Conservation (phyloP, 2,329 filamentous ascomycete genomes). For the Phyllosticta capitalensis region DNA sequence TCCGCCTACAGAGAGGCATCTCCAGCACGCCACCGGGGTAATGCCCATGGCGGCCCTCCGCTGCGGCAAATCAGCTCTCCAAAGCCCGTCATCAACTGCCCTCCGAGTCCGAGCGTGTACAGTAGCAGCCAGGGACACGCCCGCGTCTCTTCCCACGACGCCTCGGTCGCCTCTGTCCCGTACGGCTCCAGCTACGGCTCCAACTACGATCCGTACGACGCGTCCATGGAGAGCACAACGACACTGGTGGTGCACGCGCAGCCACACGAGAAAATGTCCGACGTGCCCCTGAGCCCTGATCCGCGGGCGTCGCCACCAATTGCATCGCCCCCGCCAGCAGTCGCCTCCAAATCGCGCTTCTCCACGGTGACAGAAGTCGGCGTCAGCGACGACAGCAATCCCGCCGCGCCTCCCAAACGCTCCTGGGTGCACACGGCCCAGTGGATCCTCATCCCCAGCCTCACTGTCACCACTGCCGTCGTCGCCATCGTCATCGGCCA, state of each 20-base stretch:
- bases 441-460: constrained; percentile 2
- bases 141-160: background rate
- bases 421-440: background rate
- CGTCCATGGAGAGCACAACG: background rate
- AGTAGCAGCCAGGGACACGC: background rate
- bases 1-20: background rate
- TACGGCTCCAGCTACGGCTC: background rate
- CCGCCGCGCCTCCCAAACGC: background rate
- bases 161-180: background rate
- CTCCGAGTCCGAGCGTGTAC: background rate
- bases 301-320: background rate
- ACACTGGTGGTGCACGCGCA: background rate
- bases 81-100: background rate
- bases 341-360: constrained; percentile 1
- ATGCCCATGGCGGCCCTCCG: background rate
- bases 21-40: background rate
- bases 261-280: background rate
- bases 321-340: background rate
- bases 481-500: constrained; percentile 5
- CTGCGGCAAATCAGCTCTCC: background rate
- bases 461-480: background rate
- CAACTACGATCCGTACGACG: background rate
- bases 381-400: background rate
- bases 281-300: background rate
- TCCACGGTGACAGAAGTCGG: background rate